These are phyloP conservation scores for Priceomyces carsonii DNA, from an alignment of 805 yeast species.

Conservation along the genomic window DNA sequence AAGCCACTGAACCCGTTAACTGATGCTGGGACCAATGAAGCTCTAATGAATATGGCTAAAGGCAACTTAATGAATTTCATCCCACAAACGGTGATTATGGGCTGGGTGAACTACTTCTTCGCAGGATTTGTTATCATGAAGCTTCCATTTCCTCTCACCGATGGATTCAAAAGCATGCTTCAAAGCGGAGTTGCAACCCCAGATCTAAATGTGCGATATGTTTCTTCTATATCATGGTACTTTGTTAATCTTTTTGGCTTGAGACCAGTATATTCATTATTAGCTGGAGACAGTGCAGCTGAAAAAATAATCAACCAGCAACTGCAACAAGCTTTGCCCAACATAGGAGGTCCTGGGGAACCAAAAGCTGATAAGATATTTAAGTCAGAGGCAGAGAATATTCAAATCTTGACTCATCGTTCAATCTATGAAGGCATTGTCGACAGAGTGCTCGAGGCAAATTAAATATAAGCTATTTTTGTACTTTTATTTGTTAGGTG, in stretches of 20 bases:
- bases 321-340: conserved; percentile 41
- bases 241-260: conserved; percentile 85
- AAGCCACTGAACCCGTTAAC: conserved; percentile 60
- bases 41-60: conserved; percentile 74
- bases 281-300: conserved; percentile 55
- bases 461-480: no score
- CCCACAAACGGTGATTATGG: conserved; percentile 93
- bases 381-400: conserved; percentile 69
- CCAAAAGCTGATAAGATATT: conserved; percentile 66
- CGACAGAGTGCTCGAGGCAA: conserved; percentile 43
- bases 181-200: conserved; percentile 84
- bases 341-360: conserved; percentile 54
- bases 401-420: conserved; percentile 59
- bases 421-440: conserved; percentile 60
- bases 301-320: conserved; percentile 47
- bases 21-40: conserved; percentile 72
- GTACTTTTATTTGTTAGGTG: no score
- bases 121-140: conserved; percentile 81
- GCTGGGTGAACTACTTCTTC: conserved; percentile 92
- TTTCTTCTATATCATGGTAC: conserved; percentile 94
- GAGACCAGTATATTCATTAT: conserved; percentile 70
- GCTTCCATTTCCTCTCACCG: conserved; percentile 88
- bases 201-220: conserved; percentile 89
- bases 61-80: conserved; percentile 79
- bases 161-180: conserved; percentile 87